phyloP scores from a whole-genome alignment of 768 basidiomycete species.

The Botryobasidium botryosum region DNA sequence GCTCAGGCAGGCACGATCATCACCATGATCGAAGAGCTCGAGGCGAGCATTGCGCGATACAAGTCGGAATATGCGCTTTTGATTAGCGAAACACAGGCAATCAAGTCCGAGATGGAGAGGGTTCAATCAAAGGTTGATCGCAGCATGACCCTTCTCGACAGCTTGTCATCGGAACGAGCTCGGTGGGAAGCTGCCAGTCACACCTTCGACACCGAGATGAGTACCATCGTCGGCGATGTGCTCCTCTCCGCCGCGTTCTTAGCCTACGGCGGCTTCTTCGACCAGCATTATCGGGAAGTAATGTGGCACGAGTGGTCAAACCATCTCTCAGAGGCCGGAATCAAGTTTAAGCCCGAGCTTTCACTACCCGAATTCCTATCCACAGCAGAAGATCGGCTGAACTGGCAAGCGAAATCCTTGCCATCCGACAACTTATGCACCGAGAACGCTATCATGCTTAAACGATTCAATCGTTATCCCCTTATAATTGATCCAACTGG shows the following conservation, averaged over 20 bases:
- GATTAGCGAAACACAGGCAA: constrained; percentile 92
- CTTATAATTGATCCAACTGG: constrained; percentile 97
- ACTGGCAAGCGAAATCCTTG: constrained; percentile 91
- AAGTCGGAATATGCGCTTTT: constrained; percentile 95
- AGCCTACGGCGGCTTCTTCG: constrained; percentile 96
- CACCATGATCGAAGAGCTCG: constrained; percentile 81
- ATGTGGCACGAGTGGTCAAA: constrained; percentile 95
- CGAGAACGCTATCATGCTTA: constrained; percentile 99
- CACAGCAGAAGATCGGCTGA: constrained; percentile 87
- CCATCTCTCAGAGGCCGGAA: constrained; percentile 74
- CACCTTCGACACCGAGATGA: constrained; percentile 96
- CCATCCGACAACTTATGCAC: constrained; percentile 91
- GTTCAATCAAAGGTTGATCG: constrained; percentile 95
- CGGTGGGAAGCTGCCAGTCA: constrained; percentile 92
- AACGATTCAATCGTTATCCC: constrained; percentile 93
- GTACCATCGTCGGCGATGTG: constrained; percentile 95
- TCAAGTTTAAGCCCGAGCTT: constrained; percentile 85
- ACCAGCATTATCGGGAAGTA: constrained; percentile 90
- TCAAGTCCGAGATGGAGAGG: constrained; percentile 94
- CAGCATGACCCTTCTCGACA: constrained; percentile 87
- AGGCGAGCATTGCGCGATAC: constrained; percentile 80
- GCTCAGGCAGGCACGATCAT: constrained; percentile 82
- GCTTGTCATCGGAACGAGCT: constrained; percentile 82
- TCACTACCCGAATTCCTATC: constrained; percentile 92
- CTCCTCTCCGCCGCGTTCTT: constrained; percentile 90